These are phyloP conservation scores for Verticillium longisporum DNA, from an alignment of 2,329 filamentous ascomycete species.

Conservation along the genomic window DNA sequence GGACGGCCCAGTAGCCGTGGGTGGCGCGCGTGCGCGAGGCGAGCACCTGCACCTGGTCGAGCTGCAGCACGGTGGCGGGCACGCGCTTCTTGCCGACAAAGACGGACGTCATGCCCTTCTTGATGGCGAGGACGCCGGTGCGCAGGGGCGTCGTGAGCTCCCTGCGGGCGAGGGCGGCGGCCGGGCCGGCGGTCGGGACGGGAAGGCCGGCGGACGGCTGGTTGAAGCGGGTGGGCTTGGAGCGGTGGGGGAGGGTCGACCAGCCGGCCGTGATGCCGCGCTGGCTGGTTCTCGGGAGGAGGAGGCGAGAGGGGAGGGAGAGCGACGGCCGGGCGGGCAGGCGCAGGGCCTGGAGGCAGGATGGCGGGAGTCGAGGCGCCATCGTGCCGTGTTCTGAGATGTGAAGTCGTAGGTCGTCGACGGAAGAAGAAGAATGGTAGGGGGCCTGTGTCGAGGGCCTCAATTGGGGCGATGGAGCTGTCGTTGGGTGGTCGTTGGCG, in stretches of 20 bases:
- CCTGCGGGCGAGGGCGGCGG: constrained; percentile 53
- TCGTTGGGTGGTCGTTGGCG: background rate
- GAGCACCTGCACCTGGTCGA: constrained; percentile 87
- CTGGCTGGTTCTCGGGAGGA: constrained; percentile 37
- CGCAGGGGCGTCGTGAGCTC: constrained; percentile 57
- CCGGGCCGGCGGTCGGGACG: constrained; percentile 48
- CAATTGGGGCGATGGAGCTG: background rate
- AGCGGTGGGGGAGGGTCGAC: constrained; percentile 46
- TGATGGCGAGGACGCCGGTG: constrained; percentile 76
- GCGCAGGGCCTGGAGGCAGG: constrained; percentile 11
- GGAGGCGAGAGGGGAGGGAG: constrained; percentile 15
- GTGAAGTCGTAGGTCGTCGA: background rate
- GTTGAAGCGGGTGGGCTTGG: constrained; percentile 53
- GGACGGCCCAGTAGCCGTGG: constrained; percentile 92
- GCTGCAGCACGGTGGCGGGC: constrained; percentile 85
- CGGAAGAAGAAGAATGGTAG: too few relatives aligned
- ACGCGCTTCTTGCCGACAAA: constrained; percentile 74
- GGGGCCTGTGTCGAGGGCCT: background rate
- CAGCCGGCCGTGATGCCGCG: constrained; percentile 55
- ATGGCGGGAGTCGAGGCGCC: constrained; percentile 11
- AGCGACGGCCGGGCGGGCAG: constrained; percentile 1
- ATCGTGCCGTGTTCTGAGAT: constrained; percentile 2
- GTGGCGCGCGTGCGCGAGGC: constrained; percentile 72
- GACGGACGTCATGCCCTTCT: constrained; percentile 93
- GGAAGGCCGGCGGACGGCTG: constrained; percentile 50